Evolutionary conservation across 306 rosid genomes (phyloP), one percentile per base, ranked within the genome.

Genomic region (Fagus crenata): DNA sequence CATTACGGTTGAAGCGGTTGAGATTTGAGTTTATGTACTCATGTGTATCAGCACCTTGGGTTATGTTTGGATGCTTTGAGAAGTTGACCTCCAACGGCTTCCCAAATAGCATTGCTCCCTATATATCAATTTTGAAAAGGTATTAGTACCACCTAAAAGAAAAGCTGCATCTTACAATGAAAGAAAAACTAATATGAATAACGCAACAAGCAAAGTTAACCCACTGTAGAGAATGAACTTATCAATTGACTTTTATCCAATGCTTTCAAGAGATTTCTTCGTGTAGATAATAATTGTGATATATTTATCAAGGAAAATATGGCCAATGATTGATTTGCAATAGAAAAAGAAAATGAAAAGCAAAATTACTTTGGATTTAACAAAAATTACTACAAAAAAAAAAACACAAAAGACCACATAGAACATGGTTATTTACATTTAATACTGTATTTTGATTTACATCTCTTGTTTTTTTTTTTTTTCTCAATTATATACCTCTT

Each of bases 1-100:
- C 99, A 74, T 96, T 96, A 0, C 99, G 99, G 75, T 96, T 92
- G 86, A 96, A 96, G 22, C 98, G 98, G 70, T 96, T 96, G 83
- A 96, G 99, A 83, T 92, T 92, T 59, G 99, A 92, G 81, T 91
- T 96, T 65, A 83, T 22, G 51, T 92, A 96, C 81, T 96, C 99
- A 0, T 86, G 97, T 17, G 99, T 91, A 39, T 96, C 99, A 6
- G 97, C 89, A 82, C 99, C 98, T 83, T 96, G 99, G 40, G 89
- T 92, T 69, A 96, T 96, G 81, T 85, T 91, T 1, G 98, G 82
- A 85, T 89, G 89, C 88, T 96, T 96, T 9, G 99, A 96, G 83
- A 86, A 96, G 89, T 96, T 96, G 67, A 96, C 99, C 85, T 96
- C 99, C 81, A 96, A 75, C 68, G 89, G 86, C 90, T 92, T 96